Evolutionary conservation across 1,139 yeast genomes (phyloP), one percentile per base, ranked within the genome.

Genomic region (Pichia cactophila): DNA sequence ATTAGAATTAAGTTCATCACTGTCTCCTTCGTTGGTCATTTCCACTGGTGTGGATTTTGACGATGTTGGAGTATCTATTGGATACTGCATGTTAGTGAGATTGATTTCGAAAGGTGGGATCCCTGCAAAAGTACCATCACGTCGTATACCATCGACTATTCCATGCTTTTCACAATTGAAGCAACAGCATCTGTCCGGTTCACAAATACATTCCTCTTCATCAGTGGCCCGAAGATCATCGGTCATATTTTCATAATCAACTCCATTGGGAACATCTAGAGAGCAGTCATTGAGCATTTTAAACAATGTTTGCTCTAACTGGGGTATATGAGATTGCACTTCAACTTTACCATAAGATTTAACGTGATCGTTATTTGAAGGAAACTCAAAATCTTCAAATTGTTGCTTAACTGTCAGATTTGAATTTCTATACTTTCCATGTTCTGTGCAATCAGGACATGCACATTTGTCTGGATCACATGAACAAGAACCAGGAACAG

Each of bases 91-190:
- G 28, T 35, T 43, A 26, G 45, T 26, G 28, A 54, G 26, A 41
- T 54, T 54, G 33, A 52, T 46, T 23, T 52, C 55, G 20, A 42
- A 37, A 10, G 56, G 54, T 26, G 41, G 36, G 36, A 26, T 20
- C 39, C n/a, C 45, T 20, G 28, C 23, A 4, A 37, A 37, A 7
- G 28, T 37, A 20, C 41, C 28, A 37, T 37, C 28, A 16, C 75
- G 54, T 52, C 72, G 69, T 46, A 72, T 60, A 2, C 83, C 83
- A 54, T 77, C 69, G 16, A 74, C 69, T 10, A 76, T 78, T 2
- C 81, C 81, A 58, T 78, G 83, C 2, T 71, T 65, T 51, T 72
- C 80, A 63, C 83, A 78, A 54, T 77, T 74, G 38, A 68, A 63
- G 58, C 83, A 78, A 36, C 68, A 73, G 60, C 83, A 78, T 5